Conservation (phyloP, 1,284 basidiomycete species). For the Irpex sp. region DNA sequence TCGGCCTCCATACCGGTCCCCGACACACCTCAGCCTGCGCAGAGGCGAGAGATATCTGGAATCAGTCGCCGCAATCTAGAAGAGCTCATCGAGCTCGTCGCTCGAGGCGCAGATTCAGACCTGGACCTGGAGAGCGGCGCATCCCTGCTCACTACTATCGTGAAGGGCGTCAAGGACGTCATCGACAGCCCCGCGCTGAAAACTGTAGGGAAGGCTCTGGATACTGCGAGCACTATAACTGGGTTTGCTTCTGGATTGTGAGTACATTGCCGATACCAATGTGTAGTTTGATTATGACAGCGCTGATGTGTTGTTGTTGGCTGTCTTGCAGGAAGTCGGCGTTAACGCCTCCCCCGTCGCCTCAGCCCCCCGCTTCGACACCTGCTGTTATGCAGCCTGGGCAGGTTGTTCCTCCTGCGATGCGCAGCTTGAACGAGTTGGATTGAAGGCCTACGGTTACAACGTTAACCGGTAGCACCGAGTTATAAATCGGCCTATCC, state of each 20-base stretch:
- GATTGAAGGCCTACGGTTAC: background rate
- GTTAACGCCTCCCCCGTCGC: no score
- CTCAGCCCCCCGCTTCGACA: background rate
- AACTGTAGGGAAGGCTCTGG: background rate
- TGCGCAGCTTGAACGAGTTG: background rate
- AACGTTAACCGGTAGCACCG: background rate
- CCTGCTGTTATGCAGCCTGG: background rate
- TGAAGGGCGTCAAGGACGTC: background rate
- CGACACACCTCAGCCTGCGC: background rate
- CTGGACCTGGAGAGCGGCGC: background rate
- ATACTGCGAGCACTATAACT: no score
- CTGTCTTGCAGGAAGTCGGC: no score
- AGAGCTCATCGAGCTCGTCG: background rate
- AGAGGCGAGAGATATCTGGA: background rate
- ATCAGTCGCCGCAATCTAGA: background rate
- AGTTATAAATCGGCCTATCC: no score
- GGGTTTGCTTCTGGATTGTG: no score
- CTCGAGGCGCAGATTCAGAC: background rate
- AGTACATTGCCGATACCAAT: no score
- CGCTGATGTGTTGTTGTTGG: no score
- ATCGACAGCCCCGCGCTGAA: background rate
- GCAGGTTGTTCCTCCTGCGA: no score
- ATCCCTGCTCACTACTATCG: background rate
- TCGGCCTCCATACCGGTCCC: background rate
- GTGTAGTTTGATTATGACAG: no score